Evolutionary conservation across 768 basidiomycete genomes (phyloP), one percentile per base, ranked within the genome.

Genomic region (Psilocybe cyanescens): DNA sequence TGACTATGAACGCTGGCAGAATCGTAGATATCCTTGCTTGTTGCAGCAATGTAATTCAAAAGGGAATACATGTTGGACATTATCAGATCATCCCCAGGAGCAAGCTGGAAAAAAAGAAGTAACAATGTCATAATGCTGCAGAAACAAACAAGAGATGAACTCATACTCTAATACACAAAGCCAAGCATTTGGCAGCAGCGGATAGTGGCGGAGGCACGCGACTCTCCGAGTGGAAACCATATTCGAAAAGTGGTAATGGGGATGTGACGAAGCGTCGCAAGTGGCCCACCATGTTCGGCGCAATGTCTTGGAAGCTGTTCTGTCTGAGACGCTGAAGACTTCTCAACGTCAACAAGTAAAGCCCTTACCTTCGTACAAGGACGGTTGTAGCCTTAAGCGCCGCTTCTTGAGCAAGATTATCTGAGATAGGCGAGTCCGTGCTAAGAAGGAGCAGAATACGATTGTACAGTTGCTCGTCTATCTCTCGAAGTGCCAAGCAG

Each of bases 31-130:
- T 92, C 91, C 70, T 91, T 92, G 78, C 88, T 90, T 2, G 93
- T 88, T 3, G 91, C 87, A 1, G 92, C 87, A 61, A 98, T 90
- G 72, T 92, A 91, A 71, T 99, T 98, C 61, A 99, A 82, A 11
- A 99, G 84, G 4, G 97, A 97, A 73, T 99, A 98, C 88, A 98
- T 91, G 66, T 95, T 94, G 3, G 96, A 98, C 85, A 95, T 89
- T 71, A 92, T 83, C 39, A 95, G 83, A 70, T 95, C 95, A 65
- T 95, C 92, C 46, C 92, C 92, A 14, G 92, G 90, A 14, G 92
- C 88, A 41, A 94, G 79, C 93, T 95, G 51, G 61, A 44, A 57
- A 29, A 58, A 9, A 52, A 62, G 41, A 57, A 29, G 59, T 24
- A 24, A 24, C 24, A 24, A 24, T 24, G 16, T 35, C n/a, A 28